Evolutionary conservation across 495 filamentous ascomycete species (phyloP).

Genomic region (Rhypophila decipiens): DNA sequence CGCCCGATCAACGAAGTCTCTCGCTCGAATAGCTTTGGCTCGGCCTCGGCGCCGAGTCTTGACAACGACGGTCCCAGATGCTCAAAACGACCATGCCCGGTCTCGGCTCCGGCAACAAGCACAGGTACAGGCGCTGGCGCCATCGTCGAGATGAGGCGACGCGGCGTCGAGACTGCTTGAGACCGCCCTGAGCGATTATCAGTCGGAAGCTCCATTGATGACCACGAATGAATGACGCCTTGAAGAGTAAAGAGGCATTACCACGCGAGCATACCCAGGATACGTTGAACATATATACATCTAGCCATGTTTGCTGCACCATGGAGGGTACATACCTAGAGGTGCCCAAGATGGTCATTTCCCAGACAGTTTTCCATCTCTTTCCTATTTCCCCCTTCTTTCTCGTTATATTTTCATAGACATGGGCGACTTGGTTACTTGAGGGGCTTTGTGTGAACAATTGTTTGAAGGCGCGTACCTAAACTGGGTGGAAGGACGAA

Average conservation of each 20-base stretch:
- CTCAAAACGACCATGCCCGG: constrained; percentile 11
- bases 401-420: neutral
- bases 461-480: neutral
- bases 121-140: constrained; percentile 11
- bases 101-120: neutral
- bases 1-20: constrained; percentile 43
- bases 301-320: too few species aligned
- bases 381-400: neutral
- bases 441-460: neutral
- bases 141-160: constrained; percentile 19
- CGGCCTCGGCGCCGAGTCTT: constrained; percentile 2
- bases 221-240: too few species aligned
- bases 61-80: constrained; percentile 6
- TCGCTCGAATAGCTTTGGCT: constrained; percentile 39
- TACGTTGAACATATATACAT: too few species aligned
- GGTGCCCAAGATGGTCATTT: too few species aligned
- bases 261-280: too few species aligned
- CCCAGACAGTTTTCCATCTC: neutral
- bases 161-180: constrained; percentile 20
- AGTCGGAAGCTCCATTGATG: neutral
- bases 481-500: too few species aligned
- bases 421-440: neutral
- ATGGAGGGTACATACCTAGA: too few species aligned
- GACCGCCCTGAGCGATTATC: neutral
- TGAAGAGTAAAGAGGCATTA: too few species aligned